A percentile compares a stretch with the other conserved stretches of the same genome.
These are phyloP conservation scores for Lathyrus aphaca DNA, from an alignment of 306 rosid genomes.

Conservation along the genomic window DNA sequence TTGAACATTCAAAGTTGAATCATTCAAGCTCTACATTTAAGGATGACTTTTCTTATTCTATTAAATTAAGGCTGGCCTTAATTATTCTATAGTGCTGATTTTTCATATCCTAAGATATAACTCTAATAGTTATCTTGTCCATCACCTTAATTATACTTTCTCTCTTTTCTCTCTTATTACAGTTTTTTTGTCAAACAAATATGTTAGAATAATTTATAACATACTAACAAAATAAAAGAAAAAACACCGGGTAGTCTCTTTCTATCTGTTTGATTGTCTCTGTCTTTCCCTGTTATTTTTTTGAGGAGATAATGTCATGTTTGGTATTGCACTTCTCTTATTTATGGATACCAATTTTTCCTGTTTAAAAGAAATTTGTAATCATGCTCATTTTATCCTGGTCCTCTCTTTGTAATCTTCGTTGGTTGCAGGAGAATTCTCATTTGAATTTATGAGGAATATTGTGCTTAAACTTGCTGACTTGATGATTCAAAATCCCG, in stretches of 20 bases:
- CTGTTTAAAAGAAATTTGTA: neutral
- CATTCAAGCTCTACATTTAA: too few relatives aligned
- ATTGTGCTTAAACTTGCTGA: slow-evolving; percentile 78
- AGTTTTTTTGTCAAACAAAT: too few relatives aligned
- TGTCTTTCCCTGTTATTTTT: slow-evolving; percentile 26
- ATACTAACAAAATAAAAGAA: neutral
- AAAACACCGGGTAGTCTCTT: neutral
- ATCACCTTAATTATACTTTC: neutral
- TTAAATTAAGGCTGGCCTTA: too few relatives aligned
- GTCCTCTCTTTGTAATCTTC: slow-evolving; percentile 33
- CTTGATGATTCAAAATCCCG: slow-evolving; percentile 51
- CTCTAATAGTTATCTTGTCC: neutral
- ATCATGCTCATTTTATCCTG: slow-evolving; percentile 16
- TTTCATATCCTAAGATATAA: too few relatives aligned
- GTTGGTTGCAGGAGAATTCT: slow-evolving; percentile 64
- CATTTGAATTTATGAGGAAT: slow-evolving; percentile 61
- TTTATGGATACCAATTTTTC: slow-evolving; percentile 1
- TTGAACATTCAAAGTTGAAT: too few relatives aligned
- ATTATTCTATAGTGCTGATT: too few relatives aligned
- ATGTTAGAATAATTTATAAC: too few relatives aligned
- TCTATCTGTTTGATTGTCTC: neutral
- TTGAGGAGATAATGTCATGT: slow-evolving; percentile 21
- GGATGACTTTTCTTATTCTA: too few relatives aligned
- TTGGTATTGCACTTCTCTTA: neutral
- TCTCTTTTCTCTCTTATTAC: slow-evolving; percentile 14